phyloP scores from a whole-genome alignment of 768 basidiomycete genomes.

The Scleroderma citrinum region DNA sequence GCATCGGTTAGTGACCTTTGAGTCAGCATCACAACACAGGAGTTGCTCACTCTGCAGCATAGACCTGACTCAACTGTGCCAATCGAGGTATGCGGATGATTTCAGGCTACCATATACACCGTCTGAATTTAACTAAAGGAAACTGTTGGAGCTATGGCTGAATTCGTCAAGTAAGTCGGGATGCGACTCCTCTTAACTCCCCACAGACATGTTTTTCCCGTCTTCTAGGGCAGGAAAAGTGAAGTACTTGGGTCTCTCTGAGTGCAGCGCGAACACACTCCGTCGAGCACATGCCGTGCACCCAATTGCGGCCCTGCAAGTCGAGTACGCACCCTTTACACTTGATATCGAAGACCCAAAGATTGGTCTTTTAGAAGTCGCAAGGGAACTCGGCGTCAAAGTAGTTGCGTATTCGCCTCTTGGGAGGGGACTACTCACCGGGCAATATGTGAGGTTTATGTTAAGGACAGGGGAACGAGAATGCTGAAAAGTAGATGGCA shows the following conservation, averaged over 20 bases:
- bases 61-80: conserved; percentile 39
- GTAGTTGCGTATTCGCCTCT: conserved; percentile 51
- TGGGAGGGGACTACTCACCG: conserved; percentile 46
- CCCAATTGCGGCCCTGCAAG: conserved; percentile 43
- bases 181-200: not conserved
- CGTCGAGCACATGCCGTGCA: conserved; percentile 48
- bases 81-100: conserved; percentile 37
- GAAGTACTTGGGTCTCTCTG: conserved; percentile 49
- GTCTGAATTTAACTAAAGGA: conserved; percentile 13
- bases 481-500: not conserved
- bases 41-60: not conserved
- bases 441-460: conserved; percentile 30
- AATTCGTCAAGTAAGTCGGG: conserved; percentile 42
- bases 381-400: conserved; percentile 44
- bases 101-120: not conserved
- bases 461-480: not conserved
- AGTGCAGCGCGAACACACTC: conserved; percentile 31
- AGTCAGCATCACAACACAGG: too few relatives aligned
- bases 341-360: conserved; percentile 42
- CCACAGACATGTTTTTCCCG: not conserved
- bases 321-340: conserved; percentile 47
- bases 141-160: conserved; percentile 45
- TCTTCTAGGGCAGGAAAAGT: conserved; percentile 32
- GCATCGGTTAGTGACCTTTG: conserved; percentile 27
- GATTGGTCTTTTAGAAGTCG: conserved; percentile 36